phyloP scores from a whole-genome alignment of 768 basidiomycete genomes.

The Naematelia encephala region DNA sequence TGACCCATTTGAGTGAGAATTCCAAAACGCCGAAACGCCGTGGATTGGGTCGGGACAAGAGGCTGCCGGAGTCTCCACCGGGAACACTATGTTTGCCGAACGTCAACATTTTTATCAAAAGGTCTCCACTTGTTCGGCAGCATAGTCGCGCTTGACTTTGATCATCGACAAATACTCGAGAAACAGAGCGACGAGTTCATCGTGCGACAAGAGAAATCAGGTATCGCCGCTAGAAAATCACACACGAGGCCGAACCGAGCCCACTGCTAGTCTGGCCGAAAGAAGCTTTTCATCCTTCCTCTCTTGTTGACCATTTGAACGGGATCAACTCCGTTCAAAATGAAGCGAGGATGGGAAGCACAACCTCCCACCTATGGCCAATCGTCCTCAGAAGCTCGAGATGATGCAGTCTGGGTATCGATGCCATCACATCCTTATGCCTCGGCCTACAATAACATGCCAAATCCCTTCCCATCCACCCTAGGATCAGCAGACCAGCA shows the following conservation, averaged over 20 bases:
- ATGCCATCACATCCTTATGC: constrained; percentile 42
- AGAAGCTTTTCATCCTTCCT: neutral
- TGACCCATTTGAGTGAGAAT: neutral
- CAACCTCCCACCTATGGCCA: neutral
- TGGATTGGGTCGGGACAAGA: neutral
- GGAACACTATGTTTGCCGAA: neutral
- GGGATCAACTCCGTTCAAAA: too few species aligned
- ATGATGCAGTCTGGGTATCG: constrained; percentile 23
- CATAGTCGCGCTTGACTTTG: too few species aligned
- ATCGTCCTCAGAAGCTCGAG: constrained; percentile 5
- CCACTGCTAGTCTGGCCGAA: too few species aligned
- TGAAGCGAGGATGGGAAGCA: constrained; percentile 31
- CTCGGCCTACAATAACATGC: constrained; percentile 29
- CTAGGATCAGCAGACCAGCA: constrained; percentile 21
- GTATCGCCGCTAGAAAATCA: too few species aligned
- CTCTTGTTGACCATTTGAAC: neutral
- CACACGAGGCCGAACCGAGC: too few species aligned
- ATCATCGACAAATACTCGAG: too few species aligned
- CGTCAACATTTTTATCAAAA: neutral
- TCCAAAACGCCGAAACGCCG: neutral
- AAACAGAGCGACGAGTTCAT: too few species aligned
- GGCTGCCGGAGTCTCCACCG: neutral
- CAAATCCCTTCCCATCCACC: constrained; percentile 30
- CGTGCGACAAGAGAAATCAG: too few species aligned
- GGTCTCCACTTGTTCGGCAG: too few species aligned